Conservation (phyloP, 1,139 yeast species). For the Taphrina pruni region DNA sequence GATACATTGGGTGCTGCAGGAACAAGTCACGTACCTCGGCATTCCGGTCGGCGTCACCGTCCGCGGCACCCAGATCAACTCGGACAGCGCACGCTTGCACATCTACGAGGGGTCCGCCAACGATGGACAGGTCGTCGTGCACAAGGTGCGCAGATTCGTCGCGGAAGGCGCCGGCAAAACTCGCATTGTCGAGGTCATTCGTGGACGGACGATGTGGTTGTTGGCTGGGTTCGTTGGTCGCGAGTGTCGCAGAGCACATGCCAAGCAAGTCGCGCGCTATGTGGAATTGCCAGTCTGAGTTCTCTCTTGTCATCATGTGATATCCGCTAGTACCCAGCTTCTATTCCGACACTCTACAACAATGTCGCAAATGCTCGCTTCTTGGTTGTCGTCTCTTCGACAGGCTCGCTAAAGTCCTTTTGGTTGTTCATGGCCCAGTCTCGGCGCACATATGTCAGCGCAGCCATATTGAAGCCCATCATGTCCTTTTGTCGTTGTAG, state of each 20-base stretch:
- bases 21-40: constrained; percentile 22
- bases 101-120: constrained; percentile 32
- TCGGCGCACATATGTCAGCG: constrained; percentile 70
- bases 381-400: constrained; percentile 61
- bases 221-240: constrained; percentile 21
- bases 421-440: constrained; percentile 83
- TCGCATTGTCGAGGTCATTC: constrained; percentile 18
- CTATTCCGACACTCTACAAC: neutral
- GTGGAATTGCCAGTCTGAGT: constrained; percentile 1
- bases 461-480: constrained; percentile 87
- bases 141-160: constrained; percentile 29
- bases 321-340: constrained; percentile 8
- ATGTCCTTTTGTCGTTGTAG: constrained; percentile 62
- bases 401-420: constrained; percentile 72
- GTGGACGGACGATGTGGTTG: constrained; percentile 27
- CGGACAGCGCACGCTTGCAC: constrained; percentile 8
- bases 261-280: constrained; percentile 24
- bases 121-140: constrained; percentile 17
- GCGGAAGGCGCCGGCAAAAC: neutral
- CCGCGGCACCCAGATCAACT: constrained; percentile 26
- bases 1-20: constrained; percentile 21
- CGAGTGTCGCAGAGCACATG: constrained; percentile 34
- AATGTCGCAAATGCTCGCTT: constrained; percentile 66
- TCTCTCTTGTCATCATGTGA: neutral
- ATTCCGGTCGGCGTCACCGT: constrained; percentile 18